Percentiles rank a stretch among this genome's conserved stretches.
phyloP scores from a whole-genome alignment of 2,329 filamentous ascomycete species.

The Botrytis fabae region DNA sequence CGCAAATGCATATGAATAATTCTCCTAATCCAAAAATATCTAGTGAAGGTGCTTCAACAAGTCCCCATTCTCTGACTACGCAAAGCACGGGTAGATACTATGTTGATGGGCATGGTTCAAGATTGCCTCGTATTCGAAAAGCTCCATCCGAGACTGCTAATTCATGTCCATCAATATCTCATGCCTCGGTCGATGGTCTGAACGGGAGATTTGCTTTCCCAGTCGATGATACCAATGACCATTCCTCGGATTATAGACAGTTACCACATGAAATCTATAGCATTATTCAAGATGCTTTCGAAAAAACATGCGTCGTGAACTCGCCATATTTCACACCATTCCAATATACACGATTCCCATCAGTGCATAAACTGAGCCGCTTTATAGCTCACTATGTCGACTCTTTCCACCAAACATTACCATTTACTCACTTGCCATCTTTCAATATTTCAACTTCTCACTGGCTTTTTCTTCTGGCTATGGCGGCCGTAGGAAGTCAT shows the following conservation, averaged over 20 bases:
- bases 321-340: constrained; percentile 26
- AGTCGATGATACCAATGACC: constrained; percentile 11
- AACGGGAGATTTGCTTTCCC: constrained; percentile 25
- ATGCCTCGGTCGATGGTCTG: constrained; percentile 1
- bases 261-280: constrained; percentile 28
- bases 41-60: neutral
- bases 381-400: constrained; percentile 44
- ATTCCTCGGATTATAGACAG: constrained; percentile 3
- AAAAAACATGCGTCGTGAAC: constrained; percentile 30
- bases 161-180: constrained; percentile 16
- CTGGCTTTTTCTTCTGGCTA: constrained; percentile 45
- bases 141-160: constrained; percentile 28
- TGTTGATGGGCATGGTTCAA: constrained; percentile 36
- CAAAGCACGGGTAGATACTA: constrained; percentile 33
- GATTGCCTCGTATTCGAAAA: constrained; percentile 33
- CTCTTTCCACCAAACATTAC: constrained; percentile 40
- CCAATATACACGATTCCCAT: constrained; percentile 27
- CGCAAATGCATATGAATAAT: constrained; percentile 17
- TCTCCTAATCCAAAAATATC: constrained; percentile 27
- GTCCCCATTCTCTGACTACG: constrained; percentile 25
- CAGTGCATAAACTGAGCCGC: constrained; percentile 24
- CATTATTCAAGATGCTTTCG: constrained; percentile 29
- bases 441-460: constrained; percentile 37
- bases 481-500: constrained; percentile 46
- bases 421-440: constrained; percentile 3